These are phyloP conservation scores for Penicillium sp. DNA, from an alignment of 2,329 filamentous ascomycete species.

Conservation along the genomic window DNA sequence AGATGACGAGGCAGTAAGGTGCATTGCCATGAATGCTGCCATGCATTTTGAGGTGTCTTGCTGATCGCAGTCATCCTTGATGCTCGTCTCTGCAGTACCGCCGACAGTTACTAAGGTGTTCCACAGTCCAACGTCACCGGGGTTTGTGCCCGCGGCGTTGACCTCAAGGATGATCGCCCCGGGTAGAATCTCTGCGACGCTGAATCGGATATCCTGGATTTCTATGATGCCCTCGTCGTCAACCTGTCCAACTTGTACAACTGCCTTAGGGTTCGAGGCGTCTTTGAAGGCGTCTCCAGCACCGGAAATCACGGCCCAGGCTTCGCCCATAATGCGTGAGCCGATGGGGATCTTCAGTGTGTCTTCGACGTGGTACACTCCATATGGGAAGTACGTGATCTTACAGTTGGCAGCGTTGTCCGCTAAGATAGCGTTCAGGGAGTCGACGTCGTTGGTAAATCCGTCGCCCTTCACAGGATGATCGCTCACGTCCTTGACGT, in stretches of 20 bases:
- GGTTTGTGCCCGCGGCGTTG: slow-evolving; percentile 50
- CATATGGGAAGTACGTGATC: slow-evolving; percentile 34
- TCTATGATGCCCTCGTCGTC: slow-evolving; percentile 54
- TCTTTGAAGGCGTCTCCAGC: slow-evolving; percentile 50
- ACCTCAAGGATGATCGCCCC: slow-evolving; percentile 51
- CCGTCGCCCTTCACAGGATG: slow-evolving; percentile 47
- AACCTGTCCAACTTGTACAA: slow-evolving; percentile 54
- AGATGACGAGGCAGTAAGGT: slow-evolving; percentile 50
- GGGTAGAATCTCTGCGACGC: slow-evolving; percentile 49
- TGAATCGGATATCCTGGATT: slow-evolving; percentile 56
- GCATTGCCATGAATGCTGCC: slow-evolving; percentile 53
- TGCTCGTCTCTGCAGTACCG: slow-evolving; percentile 45
- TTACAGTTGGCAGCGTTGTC: slow-evolving; percentile 31
- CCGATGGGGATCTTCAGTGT: slow-evolving; percentile 50
- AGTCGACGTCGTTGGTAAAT: slow-evolving; percentile 38
- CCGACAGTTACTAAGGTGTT: slow-evolving; percentile 50
- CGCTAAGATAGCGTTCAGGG: slow-evolving; percentile 37
- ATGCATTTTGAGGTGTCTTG: slow-evolving; percentile 45
- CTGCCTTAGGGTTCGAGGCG: slow-evolving; percentile 45
- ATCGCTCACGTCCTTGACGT: slow-evolving; percentile 47
- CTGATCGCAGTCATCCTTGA: slow-evolving; percentile 39
- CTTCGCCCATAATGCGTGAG: slow-evolving; percentile 57
- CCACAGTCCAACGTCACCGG: slow-evolving; percentile 55
- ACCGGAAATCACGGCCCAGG: slow-evolving; percentile 54
- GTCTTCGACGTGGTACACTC: slow-evolving; percentile 44